A percentile compares a stretch with the other conserved stretches of the same genome.
Evolutionary conservation across 306 rosid species (phyloP).

Genomic region (Begonia loranthoides): DNA sequence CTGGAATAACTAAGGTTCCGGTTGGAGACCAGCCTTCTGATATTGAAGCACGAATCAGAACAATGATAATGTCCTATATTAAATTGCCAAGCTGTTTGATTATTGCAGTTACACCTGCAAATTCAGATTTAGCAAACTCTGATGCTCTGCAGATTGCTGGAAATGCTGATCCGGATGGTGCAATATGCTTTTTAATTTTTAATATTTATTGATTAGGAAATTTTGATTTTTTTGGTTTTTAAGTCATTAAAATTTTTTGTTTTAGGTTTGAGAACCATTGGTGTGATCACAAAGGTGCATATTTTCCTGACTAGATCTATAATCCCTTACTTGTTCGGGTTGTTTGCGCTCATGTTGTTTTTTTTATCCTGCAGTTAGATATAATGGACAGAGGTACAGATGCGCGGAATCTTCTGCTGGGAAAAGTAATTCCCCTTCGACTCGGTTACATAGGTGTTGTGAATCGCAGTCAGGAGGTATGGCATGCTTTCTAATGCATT

Average conservation of each 20-base stretch:
- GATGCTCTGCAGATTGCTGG: conserved; percentile 30
- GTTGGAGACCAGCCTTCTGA: conserved; percentile 35
- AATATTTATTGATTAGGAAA: neutral
- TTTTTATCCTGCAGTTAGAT: conserved; percentile 16
- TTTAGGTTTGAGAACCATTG: conserved; percentile 24
- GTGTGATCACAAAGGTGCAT: conserved; percentile 30
- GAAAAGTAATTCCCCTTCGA: conserved; percentile 24
- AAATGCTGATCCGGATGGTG: conserved; percentile 30
- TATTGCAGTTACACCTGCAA: conserved; percentile 30
- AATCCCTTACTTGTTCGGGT: neutral
- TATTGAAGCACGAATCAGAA: conserved; percentile 23
- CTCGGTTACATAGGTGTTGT: conserved; percentile 28
- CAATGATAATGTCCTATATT: conserved; percentile 24
- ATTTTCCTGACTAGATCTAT: neutral
- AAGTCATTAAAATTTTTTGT: neutral
- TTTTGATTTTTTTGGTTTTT: neutral
- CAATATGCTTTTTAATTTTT: neutral
- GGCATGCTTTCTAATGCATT: neutral
- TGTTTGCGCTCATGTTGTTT: neutral
- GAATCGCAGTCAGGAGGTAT: conserved; percentile 31
- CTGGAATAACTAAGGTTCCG: conserved; percentile 28
- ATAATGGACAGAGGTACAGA: conserved; percentile 38
- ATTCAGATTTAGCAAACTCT: conserved; percentile 30
- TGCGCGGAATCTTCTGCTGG: conserved; percentile 22
- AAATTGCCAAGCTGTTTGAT: conserved; percentile 18